Evolutionary conservation across 495 filamentous ascomycete species (phyloP), one percentile per base, ranked within the genome.

Genomic region (Penicillium ucsense): DNA sequence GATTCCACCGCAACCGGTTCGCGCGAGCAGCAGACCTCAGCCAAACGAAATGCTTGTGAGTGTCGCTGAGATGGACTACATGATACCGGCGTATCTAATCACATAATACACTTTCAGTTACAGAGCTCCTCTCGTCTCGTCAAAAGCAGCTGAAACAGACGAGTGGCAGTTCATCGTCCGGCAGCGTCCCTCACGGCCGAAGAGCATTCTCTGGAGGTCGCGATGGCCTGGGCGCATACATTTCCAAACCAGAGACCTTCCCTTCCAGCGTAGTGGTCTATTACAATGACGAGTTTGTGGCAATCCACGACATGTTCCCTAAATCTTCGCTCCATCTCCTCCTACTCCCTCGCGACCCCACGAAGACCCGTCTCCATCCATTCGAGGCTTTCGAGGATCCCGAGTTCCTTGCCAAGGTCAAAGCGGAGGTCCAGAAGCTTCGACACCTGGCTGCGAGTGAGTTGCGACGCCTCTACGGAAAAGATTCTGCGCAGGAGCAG

Each of bases 261-360:
- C 80, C 84, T 0, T 37, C 76, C 2, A 64, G 59, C 35, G 64
- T 72, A 1, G 83, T 96, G 1, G 74, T 96, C 41, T 84, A 79
- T 60, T 68, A 85, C 64, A 79, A 82, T 53, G 65, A 71, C 5
- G 65, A 82, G 49, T 94, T 85, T 49, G 90, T 96, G 37, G 78
- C 79, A 10, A 88, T 96, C 66, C 70, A 84, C 37, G 92, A 98
- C 64, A 62, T 77, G 42, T 98, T 79, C 60, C 89, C 91, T 4
- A 96, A 97, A 63, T 80, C 88, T 20, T 79, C 76, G 8, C 68
- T 96, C 5, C 92, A 98, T 64, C 71, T 88, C 0, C 87, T 98
- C 9, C 79, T 98, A 7, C 78, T 98, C 3, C 88, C 90, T 7
- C 85, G 90, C 27, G 78, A 85, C 36, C 63, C 71, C 0, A 52